These are phyloP conservation scores for Rhodotorula sp. DNA, from an alignment of 1,284 basidiomycete species.

Conservation along the genomic window DNA sequence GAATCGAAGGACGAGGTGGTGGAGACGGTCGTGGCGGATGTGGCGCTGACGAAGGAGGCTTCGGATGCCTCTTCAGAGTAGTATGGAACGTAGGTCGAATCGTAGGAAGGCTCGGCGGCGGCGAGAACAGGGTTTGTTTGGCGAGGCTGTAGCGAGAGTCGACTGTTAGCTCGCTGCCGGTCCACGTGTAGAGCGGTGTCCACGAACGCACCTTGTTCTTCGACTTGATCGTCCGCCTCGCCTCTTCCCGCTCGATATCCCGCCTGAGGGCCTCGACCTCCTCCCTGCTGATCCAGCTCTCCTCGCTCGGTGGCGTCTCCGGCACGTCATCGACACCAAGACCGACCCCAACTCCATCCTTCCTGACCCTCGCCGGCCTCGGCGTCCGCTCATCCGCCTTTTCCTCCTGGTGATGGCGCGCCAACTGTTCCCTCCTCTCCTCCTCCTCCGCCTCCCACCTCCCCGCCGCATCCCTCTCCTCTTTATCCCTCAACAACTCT, in stretches of 20 bases:
- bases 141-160: not conserved
- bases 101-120: not conserved
- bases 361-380: not conserved
- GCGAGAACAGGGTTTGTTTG: too few species aligned
- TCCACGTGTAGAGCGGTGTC: too few species aligned
- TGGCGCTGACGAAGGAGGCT: conserved; percentile 4
- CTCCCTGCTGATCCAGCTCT: not conserved
- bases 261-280: conserved; percentile 11
- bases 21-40: not conserved
- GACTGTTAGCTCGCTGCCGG: too few species aligned
- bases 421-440: conserved; percentile 11
- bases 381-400: not conserved
- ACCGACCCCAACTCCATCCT: not conserved
- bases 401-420: not conserved
- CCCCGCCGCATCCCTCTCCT: conserved; percentile 5
- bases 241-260: conserved; percentile 3
- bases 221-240: not conserved
- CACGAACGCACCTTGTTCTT: not conserved
- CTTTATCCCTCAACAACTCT: conserved; percentile 34
- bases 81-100: conserved; percentile 12
- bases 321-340: not conserved
- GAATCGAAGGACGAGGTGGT: conserved; percentile 2
- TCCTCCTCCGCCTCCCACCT: conserved; percentile 23
- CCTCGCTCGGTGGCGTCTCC: conserved; percentile 6
- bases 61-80: not conserved